phyloP scores from a whole-genome alignment of 495 filamentous ascomycete species.

The Chaetomium fimeti region DNA sequence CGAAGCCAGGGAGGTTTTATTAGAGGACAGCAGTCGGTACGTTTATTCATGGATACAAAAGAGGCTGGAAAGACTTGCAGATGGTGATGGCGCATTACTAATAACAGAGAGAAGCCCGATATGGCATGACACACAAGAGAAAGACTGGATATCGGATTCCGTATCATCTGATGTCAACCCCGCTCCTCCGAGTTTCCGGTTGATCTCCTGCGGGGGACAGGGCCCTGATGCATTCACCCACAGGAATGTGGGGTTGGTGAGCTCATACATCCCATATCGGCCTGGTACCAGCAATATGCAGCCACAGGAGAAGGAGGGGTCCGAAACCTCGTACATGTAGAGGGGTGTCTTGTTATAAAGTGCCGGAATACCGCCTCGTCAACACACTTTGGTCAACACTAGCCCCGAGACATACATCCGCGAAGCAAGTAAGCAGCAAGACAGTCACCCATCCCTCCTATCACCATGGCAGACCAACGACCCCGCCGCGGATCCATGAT shows the following conservation, averaged over 20 bases:
- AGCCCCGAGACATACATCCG: background rate
- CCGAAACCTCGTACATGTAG: background rate
- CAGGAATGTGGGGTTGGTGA: constrained; percentile 13
- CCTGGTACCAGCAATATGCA: constrained; percentile 7
- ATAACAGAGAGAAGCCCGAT: background rate
- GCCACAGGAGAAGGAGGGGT: background rate
- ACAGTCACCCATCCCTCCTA: background rate
- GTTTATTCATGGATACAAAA: background rate
- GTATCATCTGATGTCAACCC: background rate
- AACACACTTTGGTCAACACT: background rate
- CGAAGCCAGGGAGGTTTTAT: constrained; percentile 24
- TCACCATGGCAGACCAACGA: constrained; percentile 5
- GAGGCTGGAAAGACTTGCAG: background rate
- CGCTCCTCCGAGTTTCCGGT: constrained; percentile 32
- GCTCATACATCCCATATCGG: constrained; percentile 7
- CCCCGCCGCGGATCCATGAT: constrained; percentile 10
- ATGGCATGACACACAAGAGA: background rate
- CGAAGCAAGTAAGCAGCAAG: background rate
- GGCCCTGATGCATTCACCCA: constrained; percentile 15
- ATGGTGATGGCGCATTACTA: background rate
- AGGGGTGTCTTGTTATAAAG: constrained; percentile 11
- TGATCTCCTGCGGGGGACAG: constrained; percentile 31
- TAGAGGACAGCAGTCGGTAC: background rate
- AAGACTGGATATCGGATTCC: background rate
- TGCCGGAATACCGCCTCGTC: background rate